A percentile compares a stretch with the other conserved stretches of the same genome.
phyloP scores from a whole-genome alignment of 1,284 basidiomycete species.

The Sporisorium reilianum region DNA sequence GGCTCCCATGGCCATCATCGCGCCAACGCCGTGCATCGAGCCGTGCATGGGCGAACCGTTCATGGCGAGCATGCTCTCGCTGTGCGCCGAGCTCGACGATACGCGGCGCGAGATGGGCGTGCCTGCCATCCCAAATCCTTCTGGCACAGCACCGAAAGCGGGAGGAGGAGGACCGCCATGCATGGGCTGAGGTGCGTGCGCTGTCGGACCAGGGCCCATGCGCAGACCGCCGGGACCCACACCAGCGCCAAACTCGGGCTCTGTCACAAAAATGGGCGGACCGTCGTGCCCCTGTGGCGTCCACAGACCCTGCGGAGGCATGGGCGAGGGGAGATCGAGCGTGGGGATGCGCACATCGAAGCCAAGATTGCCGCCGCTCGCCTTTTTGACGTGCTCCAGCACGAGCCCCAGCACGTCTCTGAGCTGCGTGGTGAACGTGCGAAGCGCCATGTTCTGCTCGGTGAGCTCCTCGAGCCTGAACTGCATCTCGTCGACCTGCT shows the following conservation, averaged over 20 bases:
- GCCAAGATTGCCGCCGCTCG: conserved; percentile 55
- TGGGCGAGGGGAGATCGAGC: conserved; percentile 51
- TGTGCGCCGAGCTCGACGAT: conserved; percentile 45
- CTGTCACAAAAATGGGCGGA: conserved; percentile 62
- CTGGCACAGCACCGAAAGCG: conserved; percentile 13
- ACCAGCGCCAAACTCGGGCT: conserved; percentile 49
- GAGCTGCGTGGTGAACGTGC: conserved; percentile 47
- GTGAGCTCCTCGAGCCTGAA: conserved; percentile 57
- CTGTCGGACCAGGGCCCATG: conserved; percentile 25
- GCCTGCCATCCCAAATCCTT: conserved; percentile 27
- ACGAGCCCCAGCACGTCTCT: conserved; percentile 49
- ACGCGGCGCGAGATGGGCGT: conserved; percentile 48
- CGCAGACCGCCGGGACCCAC: conserved; percentile 27
- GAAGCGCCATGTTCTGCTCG: conserved; percentile 56
- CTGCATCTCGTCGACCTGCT: conserved; percentile 61
- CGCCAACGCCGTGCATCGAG: conserved; percentile 36
- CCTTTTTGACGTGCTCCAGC: conserved; percentile 53
- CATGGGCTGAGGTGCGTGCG: conserved; percentile 23
- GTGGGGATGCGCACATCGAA: conserved; percentile 53
- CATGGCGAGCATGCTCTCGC: conserved; percentile 46
- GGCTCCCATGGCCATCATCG: conserved; percentile 27
- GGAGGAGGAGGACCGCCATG: conserved; percentile 13
- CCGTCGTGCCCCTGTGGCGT: conserved; percentile 54
- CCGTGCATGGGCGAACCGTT: conserved; percentile 42
- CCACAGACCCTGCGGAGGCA: conserved; percentile 49